Evolutionary conservation across 1,139 yeast genomes (phyloP), one percentile per base, ranked within the genome.

Genomic region (Pichia sp.): DNA sequence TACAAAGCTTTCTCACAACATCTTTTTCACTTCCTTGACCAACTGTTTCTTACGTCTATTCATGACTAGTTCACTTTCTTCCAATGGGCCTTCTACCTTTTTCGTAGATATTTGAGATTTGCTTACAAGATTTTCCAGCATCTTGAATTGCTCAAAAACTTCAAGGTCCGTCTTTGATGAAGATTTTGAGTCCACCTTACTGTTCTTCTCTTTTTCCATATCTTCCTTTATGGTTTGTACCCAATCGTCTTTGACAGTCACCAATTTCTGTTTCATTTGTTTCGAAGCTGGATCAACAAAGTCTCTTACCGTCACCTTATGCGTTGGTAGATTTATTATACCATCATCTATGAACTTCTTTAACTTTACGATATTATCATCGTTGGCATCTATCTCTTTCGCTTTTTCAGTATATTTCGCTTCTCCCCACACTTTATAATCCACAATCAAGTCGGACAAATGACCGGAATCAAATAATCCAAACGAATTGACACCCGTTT

Each of bases 161-260:
- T 57, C 61, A 7, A 54, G 49, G 30, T 54, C 57, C 14, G 40
- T 51, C 29, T 45, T 41, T 1, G 50, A 48, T 17, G 44, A 31
- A 41, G 57, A 10, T 12, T 50, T 49, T 17, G 34, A 7, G n/a
- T 47, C 41, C 0, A 27, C 12, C 24, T 53, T 34, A 9, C 36
- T 48, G 17, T 24, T 33, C 17, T 49, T 46, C 47, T 46, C 53
- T n/a, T 14, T 44, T 36, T 56, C 49, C 2, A 52, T 27, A 43
- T 57, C 56, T 12, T 54, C 52, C n/a, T 49, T 49, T 4, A 42
- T 31, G 7, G 44, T 50, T 5, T 53, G 41, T 2, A 59, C 59
- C 57, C 61, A 61, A 33, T 62, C 61, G 40, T 61, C 63, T 16
- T 55, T 59, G 14, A 64, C 64, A 27, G 64, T 59, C 4, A 64